A percentile compares a stretch with the other conserved stretches of the same genome.
These are phyloP conservation scores for Diplocarpon mali DNA, from an alignment of 2,329 filamentous ascomycete species.

Conservation along the genomic window DNA sequence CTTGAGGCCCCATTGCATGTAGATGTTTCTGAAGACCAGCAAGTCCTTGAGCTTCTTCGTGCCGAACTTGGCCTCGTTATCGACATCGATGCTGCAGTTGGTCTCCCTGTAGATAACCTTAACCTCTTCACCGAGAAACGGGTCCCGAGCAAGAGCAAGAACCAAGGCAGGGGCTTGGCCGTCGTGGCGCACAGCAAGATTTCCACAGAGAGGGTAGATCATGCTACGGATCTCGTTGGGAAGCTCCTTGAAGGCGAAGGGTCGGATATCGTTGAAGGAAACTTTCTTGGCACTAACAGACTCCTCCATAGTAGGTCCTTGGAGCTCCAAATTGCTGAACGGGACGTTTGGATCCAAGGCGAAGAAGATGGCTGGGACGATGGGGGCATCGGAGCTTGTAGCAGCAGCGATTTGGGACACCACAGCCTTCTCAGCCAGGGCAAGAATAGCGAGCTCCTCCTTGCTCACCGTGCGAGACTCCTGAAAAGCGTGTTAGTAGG, in stretches of 20 bases:
- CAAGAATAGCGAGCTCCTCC: not conserved
- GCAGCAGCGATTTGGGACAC: not conserved
- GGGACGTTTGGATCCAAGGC: not conserved
- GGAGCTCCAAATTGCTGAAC: not conserved
- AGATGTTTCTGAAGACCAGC: not conserved
- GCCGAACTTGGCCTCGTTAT: not conserved
- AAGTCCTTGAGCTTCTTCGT: not conserved
- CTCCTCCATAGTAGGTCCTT: not conserved
- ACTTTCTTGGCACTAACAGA: not conserved
- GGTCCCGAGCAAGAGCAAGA: not conserved
- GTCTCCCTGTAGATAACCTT: not conserved
- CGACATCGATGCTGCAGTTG: not conserved
- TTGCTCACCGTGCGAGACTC: not conserved
- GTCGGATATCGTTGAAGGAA: not conserved
- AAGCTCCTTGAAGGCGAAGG: not conserved
- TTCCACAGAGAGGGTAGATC: not conserved
- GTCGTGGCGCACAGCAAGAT: slow-evolving; percentile 1
- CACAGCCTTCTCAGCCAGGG: not conserved
- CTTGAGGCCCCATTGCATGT: not conserved
- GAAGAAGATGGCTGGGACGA: not conserved
- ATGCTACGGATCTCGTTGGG: not conserved
- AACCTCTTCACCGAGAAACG: not conserved
- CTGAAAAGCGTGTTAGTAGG: not conserved
- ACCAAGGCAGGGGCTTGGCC: slow-evolving; percentile 1
- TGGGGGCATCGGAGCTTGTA: not conserved